Evolutionary conservation across 495 filamentous ascomycete genomes (phyloP).

Genomic region (Darksidea phi): DNA sequence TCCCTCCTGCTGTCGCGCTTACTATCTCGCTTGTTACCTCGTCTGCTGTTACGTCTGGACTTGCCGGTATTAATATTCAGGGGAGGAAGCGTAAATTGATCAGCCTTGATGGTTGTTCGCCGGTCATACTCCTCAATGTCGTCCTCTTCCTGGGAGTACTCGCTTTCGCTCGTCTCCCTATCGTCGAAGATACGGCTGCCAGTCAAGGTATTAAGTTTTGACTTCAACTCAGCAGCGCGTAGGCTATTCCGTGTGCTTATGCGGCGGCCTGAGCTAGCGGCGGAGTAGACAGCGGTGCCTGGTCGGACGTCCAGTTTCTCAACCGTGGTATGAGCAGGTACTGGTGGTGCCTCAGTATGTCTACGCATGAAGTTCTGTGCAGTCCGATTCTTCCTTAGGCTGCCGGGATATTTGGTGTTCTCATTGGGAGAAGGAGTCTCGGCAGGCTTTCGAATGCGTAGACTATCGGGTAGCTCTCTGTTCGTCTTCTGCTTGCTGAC

Average conservation of each 20-base stretch:
- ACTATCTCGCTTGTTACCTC: not conserved
- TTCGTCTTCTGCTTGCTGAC: not conserved
- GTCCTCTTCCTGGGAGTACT: conserved; percentile 20
- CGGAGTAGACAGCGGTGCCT: conserved; percentile 6
- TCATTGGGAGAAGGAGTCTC: conserved; percentile 8
- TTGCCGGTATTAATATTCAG: conserved; percentile 9
- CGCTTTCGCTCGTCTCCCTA: conserved; percentile 25
- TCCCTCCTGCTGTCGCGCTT: conserved; percentile 1
- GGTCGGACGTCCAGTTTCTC: conserved; percentile 13
- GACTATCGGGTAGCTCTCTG: conserved; percentile 4
- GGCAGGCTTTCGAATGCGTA: conserved; percentile 15
- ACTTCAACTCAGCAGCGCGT: conserved; percentile 13
- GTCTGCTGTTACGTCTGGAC: conserved; percentile 6
- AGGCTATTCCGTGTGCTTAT: conserved; percentile 10
- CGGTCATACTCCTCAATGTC: conserved; percentile 17
- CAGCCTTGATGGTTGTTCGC: conserved; percentile 7
- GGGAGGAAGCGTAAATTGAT: conserved; percentile 18
- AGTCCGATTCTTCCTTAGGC: conserved; percentile 15
- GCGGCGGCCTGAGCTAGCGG: not conserved
- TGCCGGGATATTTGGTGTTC: conserved; percentile 9
- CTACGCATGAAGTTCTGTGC: not conserved
- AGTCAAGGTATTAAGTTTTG: conserved; percentile 14
- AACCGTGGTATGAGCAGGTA: not conserved
- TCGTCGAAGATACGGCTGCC: conserved; percentile 26
- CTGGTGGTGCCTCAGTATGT: not conserved